phyloP scores from a whole-genome alignment of 768 basidiomycete genomes.

The Strobilomyces dryophilus region DNA sequence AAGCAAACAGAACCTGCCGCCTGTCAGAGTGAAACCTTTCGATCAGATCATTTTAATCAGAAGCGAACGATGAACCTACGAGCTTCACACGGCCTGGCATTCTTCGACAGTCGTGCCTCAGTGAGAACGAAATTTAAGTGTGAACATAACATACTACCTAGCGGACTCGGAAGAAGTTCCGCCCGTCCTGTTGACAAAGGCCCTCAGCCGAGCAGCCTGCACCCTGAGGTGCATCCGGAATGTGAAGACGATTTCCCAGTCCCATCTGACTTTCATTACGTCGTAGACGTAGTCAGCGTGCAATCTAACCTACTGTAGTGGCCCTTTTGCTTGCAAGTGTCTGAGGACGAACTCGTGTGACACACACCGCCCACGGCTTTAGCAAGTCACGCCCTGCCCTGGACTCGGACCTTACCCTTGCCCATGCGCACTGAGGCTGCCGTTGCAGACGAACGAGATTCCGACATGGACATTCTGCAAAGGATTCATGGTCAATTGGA shows the following conservation, averaged over 20 bases:
- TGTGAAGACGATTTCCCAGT: too few relatives aligned
- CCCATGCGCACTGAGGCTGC: not conserved
- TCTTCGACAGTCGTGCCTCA: too few relatives aligned
- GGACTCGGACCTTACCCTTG: not conserved
- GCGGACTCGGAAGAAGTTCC: too few relatives aligned
- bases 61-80: not conserved
- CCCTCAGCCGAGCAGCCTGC: too few relatives aligned
- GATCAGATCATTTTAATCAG: too few relatives aligned
- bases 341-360: constrained; percentile 6
- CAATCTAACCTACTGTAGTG: not conserved
- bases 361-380: not conserved
- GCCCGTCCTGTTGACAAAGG: too few relatives aligned
- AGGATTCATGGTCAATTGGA: constrained; percentile 18
- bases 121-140: too few relatives aligned
- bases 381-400: not conserved
- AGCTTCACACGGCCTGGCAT: too few relatives aligned
- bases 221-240: too few relatives aligned
- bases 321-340: not conserved
- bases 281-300: not conserved
- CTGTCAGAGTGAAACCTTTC: too few relatives aligned
- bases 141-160: too few relatives aligned
- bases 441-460: not conserved
- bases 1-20: too few relatives aligned
- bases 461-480: constrained; percentile 15
- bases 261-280: not conserved